Evolutionary conservation across 192 early-diverging fungal species (phyloP), one percentile per base, ranked within the genome.

Genomic region (Dispira simplex): DNA sequence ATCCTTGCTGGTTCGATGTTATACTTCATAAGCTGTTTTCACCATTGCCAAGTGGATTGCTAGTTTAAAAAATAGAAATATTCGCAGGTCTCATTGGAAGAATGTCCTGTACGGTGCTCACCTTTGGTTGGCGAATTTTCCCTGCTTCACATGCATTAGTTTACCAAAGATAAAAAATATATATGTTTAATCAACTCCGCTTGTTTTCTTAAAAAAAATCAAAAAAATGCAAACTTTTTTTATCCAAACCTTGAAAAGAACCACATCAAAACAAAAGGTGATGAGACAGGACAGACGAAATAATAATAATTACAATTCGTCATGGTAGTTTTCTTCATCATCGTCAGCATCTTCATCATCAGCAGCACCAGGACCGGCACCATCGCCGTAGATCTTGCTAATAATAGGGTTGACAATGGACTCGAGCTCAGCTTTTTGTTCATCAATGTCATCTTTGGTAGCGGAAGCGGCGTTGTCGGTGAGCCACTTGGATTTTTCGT

Each of bases 381-480:
- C 83, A 49, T 74, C 75, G 44, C 74, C 76, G 72, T 97, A 95
- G 32, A 96, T 77, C 82, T 96, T 97, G 76, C 84, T 74, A 56
- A 88, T 87, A 72, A 98, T 92, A 63, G 93, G 92, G 81, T 94
- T 95, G 55, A 97, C 88, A 62, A 95, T 71, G 27, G 86, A 80
- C 80, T 98, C 93, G 66, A 98, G 74, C 76, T 94, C 92, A 70
- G 85, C 81, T 76, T 90, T 90, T 80, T 91, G 90, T 79, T 95
- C 93, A 63, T 97, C 93, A 78, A 95, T 83, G 75, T 98, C 95
- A 73, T 98, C 95, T 84, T 95, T 95, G 68, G 88, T 82, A 64
- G 94, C 92, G 27, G 86, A 77, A 63, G 72, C 67, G 55, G 77
- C 85, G 65, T 91, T 82, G 60, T 85, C 80, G 68, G 93, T 89